These are phyloP conservation scores for Fennellomyces sp. DNA, from an alignment of 371 early-diverging fungal species.

Conservation along the genomic window DNA sequence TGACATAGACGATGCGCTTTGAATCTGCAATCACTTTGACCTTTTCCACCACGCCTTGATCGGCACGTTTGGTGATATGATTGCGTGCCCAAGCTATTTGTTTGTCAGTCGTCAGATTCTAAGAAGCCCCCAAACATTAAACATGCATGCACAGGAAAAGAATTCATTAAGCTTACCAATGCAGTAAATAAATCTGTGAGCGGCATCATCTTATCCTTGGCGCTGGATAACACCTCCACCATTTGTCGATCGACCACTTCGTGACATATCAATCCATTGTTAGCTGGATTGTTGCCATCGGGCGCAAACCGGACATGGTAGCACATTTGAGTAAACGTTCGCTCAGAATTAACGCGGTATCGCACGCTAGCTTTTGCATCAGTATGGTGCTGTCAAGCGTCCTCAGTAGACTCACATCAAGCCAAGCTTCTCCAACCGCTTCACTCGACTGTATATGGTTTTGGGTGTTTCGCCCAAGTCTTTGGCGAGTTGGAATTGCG, in stretches of 20 bases:
- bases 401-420: constrained; percentile 3
- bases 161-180: background rate
- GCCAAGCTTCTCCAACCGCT: constrained; percentile 5
- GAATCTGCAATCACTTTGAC: background rate
- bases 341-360: background rate
- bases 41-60: constrained; percentile 15
- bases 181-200: constrained; percentile 1
- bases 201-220: constrained; percentile 5
- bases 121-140: background rate
- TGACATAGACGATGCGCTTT: background rate
- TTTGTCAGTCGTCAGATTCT: constrained; percentile 12
- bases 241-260: background rate
- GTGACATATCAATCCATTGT: background rate
- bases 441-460: background rate
- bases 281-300: background rate
- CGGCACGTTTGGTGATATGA: constrained; percentile 5
- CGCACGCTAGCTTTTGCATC: background rate
- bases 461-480: background rate
- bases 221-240: constrained; percentile 3
- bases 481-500: background rate
- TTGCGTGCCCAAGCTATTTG: constrained; percentile 11
- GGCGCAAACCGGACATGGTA: constrained; percentile 8
- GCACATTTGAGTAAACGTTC: constrained; percentile 10
- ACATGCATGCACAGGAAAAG: background rate
- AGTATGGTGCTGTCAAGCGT: background rate